phyloP scores from a whole-genome alignment of 768 basidiomycete genomes.

The Tricholomella constricta region DNA sequence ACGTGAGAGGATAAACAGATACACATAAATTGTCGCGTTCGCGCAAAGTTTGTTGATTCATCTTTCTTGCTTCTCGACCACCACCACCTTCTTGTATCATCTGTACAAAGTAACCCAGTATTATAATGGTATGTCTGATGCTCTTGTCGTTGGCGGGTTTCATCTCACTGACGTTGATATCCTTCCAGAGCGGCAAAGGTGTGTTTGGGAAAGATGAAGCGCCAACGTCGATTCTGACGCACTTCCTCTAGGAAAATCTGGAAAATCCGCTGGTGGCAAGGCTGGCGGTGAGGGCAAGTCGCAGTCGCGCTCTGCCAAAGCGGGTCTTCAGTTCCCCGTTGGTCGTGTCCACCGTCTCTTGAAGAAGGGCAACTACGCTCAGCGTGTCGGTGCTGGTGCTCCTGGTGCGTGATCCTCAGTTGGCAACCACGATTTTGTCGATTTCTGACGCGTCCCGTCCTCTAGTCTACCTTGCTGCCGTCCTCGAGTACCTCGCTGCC shows the following conservation, averaged over 20 bases:
- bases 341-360: constrained; percentile 91
- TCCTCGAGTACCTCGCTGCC: constrained; percentile 90
- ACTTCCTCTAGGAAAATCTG: constrained; percentile 43
- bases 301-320: constrained; percentile 72
- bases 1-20: constrained; percentile 34
- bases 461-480: constrained; percentile 87
- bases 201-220: not conserved
- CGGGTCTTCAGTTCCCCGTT: constrained; percentile 86
- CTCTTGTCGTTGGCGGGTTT: not conserved
- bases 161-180: constrained; percentile 4
- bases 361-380: constrained; percentile 85
- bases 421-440: not conserved
- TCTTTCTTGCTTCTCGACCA: constrained; percentile 36
- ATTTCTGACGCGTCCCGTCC: not conserved
- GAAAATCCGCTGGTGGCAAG: constrained; percentile 76
- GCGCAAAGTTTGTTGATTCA: constrained; percentile 31
- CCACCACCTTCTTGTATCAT: constrained; percentile 32
- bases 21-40: constrained; percentile 47
- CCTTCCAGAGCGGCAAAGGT: constrained; percentile 42
- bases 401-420: constrained; percentile 52
- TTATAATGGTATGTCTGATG: constrained; percentile 26
- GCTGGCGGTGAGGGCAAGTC: constrained; percentile 53
- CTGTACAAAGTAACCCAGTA: constrained; percentile 18
- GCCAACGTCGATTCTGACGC: constrained; percentile 8
- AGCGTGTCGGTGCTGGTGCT: constrained; percentile 87